phyloP scores from a whole-genome alignment of 805 yeast species.

The Cyberlindnera bimundalis region DNA sequence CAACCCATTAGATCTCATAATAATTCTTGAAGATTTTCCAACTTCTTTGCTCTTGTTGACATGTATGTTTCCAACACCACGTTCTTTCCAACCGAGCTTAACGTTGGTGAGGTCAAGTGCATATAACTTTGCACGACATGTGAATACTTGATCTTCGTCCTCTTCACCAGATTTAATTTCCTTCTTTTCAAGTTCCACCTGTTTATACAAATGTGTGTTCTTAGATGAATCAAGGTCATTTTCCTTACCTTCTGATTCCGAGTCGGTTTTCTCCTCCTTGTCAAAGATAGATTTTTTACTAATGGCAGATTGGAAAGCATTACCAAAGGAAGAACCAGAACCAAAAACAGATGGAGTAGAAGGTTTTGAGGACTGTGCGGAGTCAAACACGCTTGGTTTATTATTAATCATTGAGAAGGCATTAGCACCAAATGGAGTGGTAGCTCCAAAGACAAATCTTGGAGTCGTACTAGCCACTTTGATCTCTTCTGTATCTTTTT shows the following conservation, averaged over 20 bases:
- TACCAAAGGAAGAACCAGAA: slow-evolving; percentile 42
- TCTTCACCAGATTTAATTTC: slow-evolving; percentile 87
- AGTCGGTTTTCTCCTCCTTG: slow-evolving; percentile 18
- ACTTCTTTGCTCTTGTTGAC: slow-evolving; percentile 46
- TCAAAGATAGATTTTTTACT: slow-evolving; percentile 59
- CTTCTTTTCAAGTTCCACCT: slow-evolving; percentile 58
- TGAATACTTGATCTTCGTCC: slow-evolving; percentile 64
- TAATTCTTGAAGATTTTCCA: slow-evolving; percentile 59
- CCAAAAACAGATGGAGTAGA: slow-evolving; percentile 38
- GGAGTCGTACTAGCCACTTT: too few relatives aligned
- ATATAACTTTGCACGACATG: slow-evolving; percentile 75
- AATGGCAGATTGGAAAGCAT: slow-evolving; percentile 52
- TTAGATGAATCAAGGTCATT: slow-evolving; percentile 28
- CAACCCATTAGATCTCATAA: slow-evolving; percentile 89
- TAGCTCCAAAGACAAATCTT: slow-evolving; percentile 54
- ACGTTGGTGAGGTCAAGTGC: slow-evolving; percentile 63
- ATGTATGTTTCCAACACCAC: slow-evolving; percentile 88
- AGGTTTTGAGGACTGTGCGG: slow-evolving; percentile 18
- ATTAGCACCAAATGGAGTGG: slow-evolving; percentile 44
- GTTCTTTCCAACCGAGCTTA: slow-evolving; percentile 88
- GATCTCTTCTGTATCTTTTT: neutral
- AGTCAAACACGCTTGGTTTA: slow-evolving; percentile 37
- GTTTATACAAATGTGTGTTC: slow-evolving; percentile 41
- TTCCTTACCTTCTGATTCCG: slow-evolving; percentile 5
- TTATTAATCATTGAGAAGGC: slow-evolving; percentile 35